These are phyloP conservation scores for Plasmodium reichenowi DNA, from an alignment of 169 alveolate species.

Conservation along the genomic window DNA sequence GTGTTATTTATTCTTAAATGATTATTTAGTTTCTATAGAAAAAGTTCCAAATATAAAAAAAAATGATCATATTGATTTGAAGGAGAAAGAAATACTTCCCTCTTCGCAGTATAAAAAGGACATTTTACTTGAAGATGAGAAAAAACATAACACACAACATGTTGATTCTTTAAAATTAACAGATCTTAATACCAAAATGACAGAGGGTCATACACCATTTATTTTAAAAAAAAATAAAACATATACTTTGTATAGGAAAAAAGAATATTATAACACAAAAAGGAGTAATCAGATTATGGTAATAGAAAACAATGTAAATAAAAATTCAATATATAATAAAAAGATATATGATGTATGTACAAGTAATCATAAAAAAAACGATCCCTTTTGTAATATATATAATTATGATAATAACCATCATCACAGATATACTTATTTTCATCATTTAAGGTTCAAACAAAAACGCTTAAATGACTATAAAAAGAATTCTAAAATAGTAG, in stretches of 20 bases:
- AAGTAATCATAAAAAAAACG: not conserved
- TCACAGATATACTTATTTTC: not conserved
- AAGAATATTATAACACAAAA: not conserved
- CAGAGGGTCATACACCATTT: not conserved
- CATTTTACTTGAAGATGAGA: not conserved
- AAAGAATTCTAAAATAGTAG: not conserved
- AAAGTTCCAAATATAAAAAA: not conserved
- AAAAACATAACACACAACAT: not conserved
- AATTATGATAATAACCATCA: not conserved
- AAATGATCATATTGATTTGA: not conserved
- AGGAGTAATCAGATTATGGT: not conserved
- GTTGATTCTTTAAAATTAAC: not conserved
- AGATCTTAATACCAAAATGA: not conserved
- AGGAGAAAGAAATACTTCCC: not conserved
- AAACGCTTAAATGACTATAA: not conserved
- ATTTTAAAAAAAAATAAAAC: not conserved
- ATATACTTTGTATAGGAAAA: not conserved
- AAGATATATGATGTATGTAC: not conserved
- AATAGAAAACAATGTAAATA: not conserved
- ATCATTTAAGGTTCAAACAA: not conserved
- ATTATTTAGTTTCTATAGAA: constrained; percentile 9
- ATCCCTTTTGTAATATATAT: too few relatives aligned
- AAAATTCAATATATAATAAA: constrained; percentile 2
- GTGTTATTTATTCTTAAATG: not conserved
- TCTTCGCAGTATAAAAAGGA: not conserved